Evolutionary conservation across 805 yeast species (phyloP).

Genomic region (Schwanniomyces pseudopolymorphus): DNA sequence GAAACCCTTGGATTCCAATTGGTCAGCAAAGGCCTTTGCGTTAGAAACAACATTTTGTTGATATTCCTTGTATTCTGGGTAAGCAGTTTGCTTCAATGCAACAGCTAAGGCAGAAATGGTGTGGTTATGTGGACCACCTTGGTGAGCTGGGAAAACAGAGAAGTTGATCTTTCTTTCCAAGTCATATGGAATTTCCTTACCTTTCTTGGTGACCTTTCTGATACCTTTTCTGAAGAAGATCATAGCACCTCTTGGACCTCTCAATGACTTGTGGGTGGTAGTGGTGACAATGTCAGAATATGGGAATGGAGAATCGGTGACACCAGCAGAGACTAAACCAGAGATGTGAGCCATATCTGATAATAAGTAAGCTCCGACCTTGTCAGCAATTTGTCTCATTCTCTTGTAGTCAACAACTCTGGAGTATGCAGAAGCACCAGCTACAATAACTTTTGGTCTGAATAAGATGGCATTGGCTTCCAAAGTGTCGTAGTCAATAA

Average conservation of each 20-base stretch:
- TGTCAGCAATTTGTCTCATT: slow-evolving; percentile 95
- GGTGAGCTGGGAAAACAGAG: slow-evolving; percentile 99
- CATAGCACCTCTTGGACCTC: slow-evolving; percentile 99
- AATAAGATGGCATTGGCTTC: slow-evolving; percentile 87
- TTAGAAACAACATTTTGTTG: slow-evolving; percentile 86
- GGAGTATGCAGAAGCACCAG: slow-evolving; percentile 98
- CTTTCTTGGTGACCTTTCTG: slow-evolving; percentile 81
- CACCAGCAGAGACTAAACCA: slow-evolving; percentile 94
- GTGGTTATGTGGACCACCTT: slow-evolving; percentile 99
- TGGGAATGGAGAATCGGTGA: slow-evolving; percentile 93
- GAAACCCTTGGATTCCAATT: slow-evolving; percentile 72
- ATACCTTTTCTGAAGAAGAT: slow-evolving; percentile 97
- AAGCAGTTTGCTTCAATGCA: slow-evolving; percentile 89
- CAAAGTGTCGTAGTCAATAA: slow-evolving; percentile 93
- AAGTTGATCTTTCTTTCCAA: slow-evolving; percentile 94
- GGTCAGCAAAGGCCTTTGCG: slow-evolving; percentile 78
- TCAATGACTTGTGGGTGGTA: slow-evolving; percentile 96
- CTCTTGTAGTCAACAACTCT: slow-evolving; percentile 94
- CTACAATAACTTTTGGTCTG: slow-evolving; percentile 95
- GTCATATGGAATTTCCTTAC: slow-evolving; percentile 87
- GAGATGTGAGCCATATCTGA: slow-evolving; percentile 99
- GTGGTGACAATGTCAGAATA: slow-evolving; percentile 97
- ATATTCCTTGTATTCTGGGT: slow-evolving; percentile 88
- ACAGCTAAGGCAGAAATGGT: slow-evolving; percentile 97
- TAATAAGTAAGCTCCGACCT: slow-evolving; percentile 93